These are phyloP conservation scores for Lagenaria siceraria DNA, from an alignment of 306 rosid genomes.

Conservation along the genomic window DNA sequence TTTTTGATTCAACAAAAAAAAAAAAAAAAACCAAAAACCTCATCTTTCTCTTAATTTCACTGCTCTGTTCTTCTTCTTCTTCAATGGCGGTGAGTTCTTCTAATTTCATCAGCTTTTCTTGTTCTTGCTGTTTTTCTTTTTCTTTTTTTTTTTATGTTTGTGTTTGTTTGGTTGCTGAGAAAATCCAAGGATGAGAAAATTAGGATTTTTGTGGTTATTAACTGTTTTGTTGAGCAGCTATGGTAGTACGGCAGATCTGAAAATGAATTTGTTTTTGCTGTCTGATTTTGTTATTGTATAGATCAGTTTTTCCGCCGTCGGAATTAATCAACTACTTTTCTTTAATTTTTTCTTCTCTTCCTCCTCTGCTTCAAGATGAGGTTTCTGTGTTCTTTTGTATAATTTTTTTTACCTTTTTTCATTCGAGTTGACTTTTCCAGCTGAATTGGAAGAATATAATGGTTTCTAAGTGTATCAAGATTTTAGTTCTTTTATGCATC, in stretches of 20 bases:
- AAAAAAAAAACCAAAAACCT: not conserved
- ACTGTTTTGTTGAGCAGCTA: not conserved
- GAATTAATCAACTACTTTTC: not conserved
- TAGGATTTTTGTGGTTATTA: not conserved
- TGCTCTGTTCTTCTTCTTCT: not conserved
- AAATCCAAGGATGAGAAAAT: too few species aligned
- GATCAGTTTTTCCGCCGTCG: not conserved
- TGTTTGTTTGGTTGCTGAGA: not conserved
- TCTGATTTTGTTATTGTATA: not conserved
- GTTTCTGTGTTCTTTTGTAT: not conserved
- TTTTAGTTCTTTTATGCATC: not conserved
- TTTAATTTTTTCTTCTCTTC: not conserved
- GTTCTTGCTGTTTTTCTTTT: not conserved
- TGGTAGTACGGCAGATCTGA: not conserved
- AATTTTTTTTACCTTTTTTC: not conserved
- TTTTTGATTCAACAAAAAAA: too few species aligned
- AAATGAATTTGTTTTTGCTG: too few species aligned
- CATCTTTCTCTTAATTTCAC: not conserved
- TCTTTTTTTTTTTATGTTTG: not conserved
- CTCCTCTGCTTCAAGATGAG: not conserved
- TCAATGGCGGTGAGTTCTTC: conserved; percentile 3
- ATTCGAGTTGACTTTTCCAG: not conserved
- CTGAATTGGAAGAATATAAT: too few species aligned
- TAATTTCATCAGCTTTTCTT: not conserved
- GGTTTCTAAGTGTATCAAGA: not conserved